Percentiles rank a stretch among this genome's conserved stretches.
These are phyloP conservation scores for Linnemannia exigua DNA, from an alignment of 192 early-diverging fungal species.

Conservation along the genomic window DNA sequence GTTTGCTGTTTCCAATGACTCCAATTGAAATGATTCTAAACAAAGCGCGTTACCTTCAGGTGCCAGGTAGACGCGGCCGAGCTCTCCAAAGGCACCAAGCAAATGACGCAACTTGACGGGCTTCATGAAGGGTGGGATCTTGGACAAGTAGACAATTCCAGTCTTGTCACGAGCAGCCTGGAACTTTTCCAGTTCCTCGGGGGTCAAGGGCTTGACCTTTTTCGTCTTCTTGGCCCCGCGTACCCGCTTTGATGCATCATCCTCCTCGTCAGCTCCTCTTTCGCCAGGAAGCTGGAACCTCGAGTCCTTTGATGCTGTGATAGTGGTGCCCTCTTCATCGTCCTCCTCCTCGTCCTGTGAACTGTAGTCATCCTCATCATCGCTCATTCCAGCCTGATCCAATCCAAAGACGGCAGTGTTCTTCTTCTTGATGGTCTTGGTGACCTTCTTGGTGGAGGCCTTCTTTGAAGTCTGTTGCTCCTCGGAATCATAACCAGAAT, in stretches of 20 bases:
- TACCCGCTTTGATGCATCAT: slow-evolving; percentile 10
- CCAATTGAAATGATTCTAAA: neutral
- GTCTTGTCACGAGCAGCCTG: slow-evolving; percentile 77
- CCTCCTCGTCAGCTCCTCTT: neutral
- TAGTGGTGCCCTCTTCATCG: slow-evolving; percentile 23
- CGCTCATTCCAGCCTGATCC: slow-evolving; percentile 20
- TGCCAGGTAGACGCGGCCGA: slow-evolving; percentile 89
- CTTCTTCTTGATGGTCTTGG: slow-evolving; percentile 18
- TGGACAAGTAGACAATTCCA: slow-evolving; percentile 93
- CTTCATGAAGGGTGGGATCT: slow-evolving; percentile 95
- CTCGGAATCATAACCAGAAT: slow-evolving; percentile 40
- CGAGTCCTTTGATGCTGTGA: neutral
- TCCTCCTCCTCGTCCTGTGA: slow-evolving; percentile 39
- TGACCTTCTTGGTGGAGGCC: slow-evolving; percentile 7
- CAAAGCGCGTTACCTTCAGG: slow-evolving; percentile 75
- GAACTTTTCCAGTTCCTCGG: slow-evolving; percentile 72
- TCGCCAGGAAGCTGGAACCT: neutral
- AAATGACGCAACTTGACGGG: slow-evolving; percentile 83
- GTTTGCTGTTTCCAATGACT: too few species aligned
- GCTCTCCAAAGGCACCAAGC: slow-evolving; percentile 78
- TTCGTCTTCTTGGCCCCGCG: slow-evolving; percentile 53
- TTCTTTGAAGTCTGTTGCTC: slow-evolving; percentile 16
- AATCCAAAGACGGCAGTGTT: slow-evolving; percentile 41
- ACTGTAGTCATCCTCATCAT: slow-evolving; percentile 37
- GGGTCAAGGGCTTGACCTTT: slow-evolving; percentile 73